Conservation (phyloP, 2,329 filamentous ascomycete species). For the Venturia pyrina region DNA sequence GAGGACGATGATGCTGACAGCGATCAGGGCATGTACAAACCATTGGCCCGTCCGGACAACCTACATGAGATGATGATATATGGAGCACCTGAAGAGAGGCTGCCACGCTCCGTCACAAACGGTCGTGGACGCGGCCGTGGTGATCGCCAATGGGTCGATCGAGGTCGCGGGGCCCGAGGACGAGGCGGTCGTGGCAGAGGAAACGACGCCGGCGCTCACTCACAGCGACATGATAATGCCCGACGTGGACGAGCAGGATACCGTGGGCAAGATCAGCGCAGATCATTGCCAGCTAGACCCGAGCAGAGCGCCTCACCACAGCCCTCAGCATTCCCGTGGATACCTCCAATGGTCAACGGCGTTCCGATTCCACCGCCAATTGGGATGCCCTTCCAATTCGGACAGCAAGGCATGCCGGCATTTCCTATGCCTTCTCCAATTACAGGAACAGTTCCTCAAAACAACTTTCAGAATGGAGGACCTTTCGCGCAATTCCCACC, state of each 20-base stretch:
- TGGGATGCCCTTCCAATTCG: background rate
- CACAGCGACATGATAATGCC: background rate
- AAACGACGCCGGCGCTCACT: background rate
- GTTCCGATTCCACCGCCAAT: background rate
- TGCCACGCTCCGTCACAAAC: constrained; percentile 3
- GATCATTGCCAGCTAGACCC: background rate
- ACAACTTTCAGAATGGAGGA: background rate
- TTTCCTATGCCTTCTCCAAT: background rate
- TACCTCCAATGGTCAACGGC: constrained; percentile 1
- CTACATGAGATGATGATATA: constrained; percentile 32
- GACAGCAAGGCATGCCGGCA: background rate
- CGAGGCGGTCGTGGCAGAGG: background rate
- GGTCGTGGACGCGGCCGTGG: background rate
- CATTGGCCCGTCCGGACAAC: constrained; percentile 36
- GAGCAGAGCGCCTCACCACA: background rate
- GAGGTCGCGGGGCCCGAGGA: background rate
- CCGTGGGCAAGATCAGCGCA: background rate
- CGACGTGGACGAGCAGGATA: background rate
- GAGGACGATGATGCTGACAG: constrained; percentile 34
- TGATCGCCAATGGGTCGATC: constrained; percentile 7
- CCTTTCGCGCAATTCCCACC: background rate
- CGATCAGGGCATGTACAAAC: constrained; percentile 35
- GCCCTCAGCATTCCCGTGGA: background rate
- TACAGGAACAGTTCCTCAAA: background rate
- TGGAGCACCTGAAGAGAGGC: constrained; percentile 4